Evolutionary conservation across 1,284 basidiomycete genomes (phyloP).

Genomic region (Chalciporus sp.): DNA sequence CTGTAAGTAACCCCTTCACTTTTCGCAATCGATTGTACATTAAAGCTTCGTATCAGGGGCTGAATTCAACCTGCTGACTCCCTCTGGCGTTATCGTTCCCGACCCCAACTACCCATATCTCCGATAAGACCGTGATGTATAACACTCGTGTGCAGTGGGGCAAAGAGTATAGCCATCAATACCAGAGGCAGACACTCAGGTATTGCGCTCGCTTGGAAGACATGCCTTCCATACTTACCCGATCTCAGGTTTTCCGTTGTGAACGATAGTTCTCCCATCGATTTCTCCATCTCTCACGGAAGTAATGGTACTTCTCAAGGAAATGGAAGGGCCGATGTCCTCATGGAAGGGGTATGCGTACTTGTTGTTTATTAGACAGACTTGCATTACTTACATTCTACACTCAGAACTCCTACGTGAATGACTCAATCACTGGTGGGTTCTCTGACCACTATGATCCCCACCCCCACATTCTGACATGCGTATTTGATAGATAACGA

Average conservation of each 20-base stretch:
- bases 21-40: too few relatives aligned
- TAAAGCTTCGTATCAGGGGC: neutral
- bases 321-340: neutral
- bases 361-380: too few relatives aligned
- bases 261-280: conserved; percentile 5
- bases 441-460: neutral
- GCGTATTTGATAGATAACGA: neutral
- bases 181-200: too few relatives aligned
- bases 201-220: too few relatives aligned
- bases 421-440: neutral
- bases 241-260: neutral
- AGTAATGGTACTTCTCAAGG: neutral
- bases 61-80: conserved; percentile 10
- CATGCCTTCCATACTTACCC: neutral
- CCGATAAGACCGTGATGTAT: neutral
- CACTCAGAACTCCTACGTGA: neutral
- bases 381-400: too few relatives aligned
- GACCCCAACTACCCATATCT: neutral
- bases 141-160: conserved; percentile 8
- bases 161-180: neutral
- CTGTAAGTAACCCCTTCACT: neutral
- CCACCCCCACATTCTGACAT: too few relatives aligned
- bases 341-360: too few relatives aligned
- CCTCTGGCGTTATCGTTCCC: neutral
- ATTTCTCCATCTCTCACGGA: conserved; percentile 3